Base-by-base conservation (phyloP, 345 rosid genomes). In the Eucalyptus curtisii region DNA sequence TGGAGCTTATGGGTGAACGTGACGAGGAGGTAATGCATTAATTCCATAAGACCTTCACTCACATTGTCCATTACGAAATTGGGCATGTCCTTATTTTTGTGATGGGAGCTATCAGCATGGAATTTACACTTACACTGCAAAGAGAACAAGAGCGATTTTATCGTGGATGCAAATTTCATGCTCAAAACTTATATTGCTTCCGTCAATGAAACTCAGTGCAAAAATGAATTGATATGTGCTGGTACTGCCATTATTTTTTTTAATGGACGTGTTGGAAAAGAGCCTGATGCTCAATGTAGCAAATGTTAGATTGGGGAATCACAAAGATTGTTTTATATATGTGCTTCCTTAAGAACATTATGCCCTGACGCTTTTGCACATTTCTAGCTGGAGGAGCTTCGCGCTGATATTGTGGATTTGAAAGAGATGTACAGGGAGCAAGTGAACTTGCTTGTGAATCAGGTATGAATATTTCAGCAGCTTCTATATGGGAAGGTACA, bases 361-460 rank as follows among this genome's bases (percentile, higher is more conserved):
- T 16, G 37, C 16, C 59, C 52, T 76, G 82, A 40, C 9, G n/a
- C 45, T 40, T 31, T 37, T 19, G 89, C 88, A 14, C 64, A 24
- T 93, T 88, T 92, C 24, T 91, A 98, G 99, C 91, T 98, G 98
- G 99, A 98, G 94, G 99, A 98, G 93, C 99, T 98, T 55, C 95
- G 99, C 22, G 96, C 96, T 16, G 99, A 98, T 93, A 95, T 98
- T 90, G 93, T 95, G 71, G 99, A 98, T 93, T 92, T 98, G 95
- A 98, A 98, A 94, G 99, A 98, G 92, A 98, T 98, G 99, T 98
- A 98, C 91, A 96, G 98, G 93, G 99, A 98, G 95, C 99, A 98
- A 95, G 99, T 97, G 87, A 96, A 95, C 95, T 88, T 98, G 93
- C 99, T 98, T 87, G 99, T 98, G 90, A 96, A 98, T 92, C 95